Evolutionary conservation across 2,329 filamentous ascomycete genomes (phyloP).

Genomic region (Pseudogymnoascus sp.): DNA sequence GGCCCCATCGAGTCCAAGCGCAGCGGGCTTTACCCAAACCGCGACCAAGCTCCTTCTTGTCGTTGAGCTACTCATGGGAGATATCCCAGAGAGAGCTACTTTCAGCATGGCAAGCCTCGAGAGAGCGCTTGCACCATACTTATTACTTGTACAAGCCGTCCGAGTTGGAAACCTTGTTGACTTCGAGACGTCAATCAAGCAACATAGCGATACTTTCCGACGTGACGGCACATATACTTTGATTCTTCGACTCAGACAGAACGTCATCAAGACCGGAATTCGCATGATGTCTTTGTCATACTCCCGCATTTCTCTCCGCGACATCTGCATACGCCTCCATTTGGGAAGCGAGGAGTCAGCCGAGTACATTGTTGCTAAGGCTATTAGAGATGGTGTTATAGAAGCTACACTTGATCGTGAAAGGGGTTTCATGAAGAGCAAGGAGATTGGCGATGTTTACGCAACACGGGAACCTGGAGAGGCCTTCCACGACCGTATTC

Average conservation of each 20-base stretch:
- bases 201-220: slow-evolving; percentile 77
- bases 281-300: slow-evolving; percentile 99
- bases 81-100: slow-evolving; percentile 89
- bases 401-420: slow-evolving; percentile 92
- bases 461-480: slow-evolving; percentile 92
- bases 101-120: slow-evolving; percentile 89
- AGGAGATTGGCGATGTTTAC: slow-evolving; percentile 92
- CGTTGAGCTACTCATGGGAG: slow-evolving; percentile 95
- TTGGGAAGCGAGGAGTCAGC: slow-evolving; percentile 94
- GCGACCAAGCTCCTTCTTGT: slow-evolving; percentile 95
- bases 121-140: slow-evolving; percentile 82
- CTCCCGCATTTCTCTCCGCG: slow-evolving; percentile 90
- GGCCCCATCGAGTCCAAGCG: slow-evolving; percentile 80
- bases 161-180: slow-evolving; percentile 93
- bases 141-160: slow-evolving; percentile 88
- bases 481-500: slow-evolving; percentile 94
- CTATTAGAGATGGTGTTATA: slow-evolving; percentile 93
- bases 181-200: slow-evolving; percentile 79
- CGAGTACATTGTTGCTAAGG: slow-evolving; percentile 98
- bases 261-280: slow-evolving; percentile 98
- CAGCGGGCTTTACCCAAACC: slow-evolving; percentile 90
- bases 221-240: slow-evolving; percentile 92
- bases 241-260: slow-evolving; percentile 89
- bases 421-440: slow-evolving; percentile 96
- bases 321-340: slow-evolving; percentile 93